phyloP scores from a whole-genome alignment of 1,284 basidiomycete genomes.

The Phylloporus sp. region DNA sequence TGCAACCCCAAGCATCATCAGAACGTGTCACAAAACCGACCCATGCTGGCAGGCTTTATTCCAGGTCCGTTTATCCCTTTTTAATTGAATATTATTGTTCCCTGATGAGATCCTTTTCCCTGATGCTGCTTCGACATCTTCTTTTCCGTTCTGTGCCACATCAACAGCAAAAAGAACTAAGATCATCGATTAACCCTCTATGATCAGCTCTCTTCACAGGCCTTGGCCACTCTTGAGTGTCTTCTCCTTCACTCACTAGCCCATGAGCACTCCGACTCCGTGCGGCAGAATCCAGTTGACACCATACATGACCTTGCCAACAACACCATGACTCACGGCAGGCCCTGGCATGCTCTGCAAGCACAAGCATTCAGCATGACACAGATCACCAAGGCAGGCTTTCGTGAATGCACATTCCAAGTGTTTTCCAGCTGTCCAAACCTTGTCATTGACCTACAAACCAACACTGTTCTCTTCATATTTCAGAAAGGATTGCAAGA shows the following conservation, averaged over 20 bases:
- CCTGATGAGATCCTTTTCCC: slow-evolving; percentile 84
- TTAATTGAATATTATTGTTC: too few relatives aligned
- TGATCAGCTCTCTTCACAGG: slow-evolving; percentile 70
- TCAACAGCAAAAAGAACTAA: slow-evolving; percentile 39
- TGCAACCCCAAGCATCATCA: too few relatives aligned
- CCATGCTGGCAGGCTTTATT: too few relatives aligned
- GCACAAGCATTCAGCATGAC: too few relatives aligned
- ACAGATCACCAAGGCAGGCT: too few relatives aligned
- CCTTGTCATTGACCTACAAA: slow-evolving; percentile 72
- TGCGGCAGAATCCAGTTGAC: slow-evolving; percentile 73
- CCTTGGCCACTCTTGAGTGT: slow-evolving; percentile 68
- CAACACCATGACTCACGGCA: slow-evolving; percentile 67
- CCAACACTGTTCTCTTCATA: slow-evolving; percentile 63
- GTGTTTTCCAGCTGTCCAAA: slow-evolving; percentile 73
- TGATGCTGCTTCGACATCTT: slow-evolving; percentile 75
- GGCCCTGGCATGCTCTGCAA: too few relatives aligned
- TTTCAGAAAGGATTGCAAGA: too few relatives aligned
- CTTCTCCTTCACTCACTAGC: slow-evolving; percentile 72
- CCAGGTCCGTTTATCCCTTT: too few relatives aligned
- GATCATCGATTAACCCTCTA: slow-evolving; percentile 67
- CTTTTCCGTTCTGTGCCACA: slow-evolving; percentile 60
- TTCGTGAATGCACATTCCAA: too few relatives aligned
- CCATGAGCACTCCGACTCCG: slow-evolving; percentile 48
- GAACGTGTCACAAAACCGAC: too few relatives aligned
- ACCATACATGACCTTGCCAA: slow-evolving; percentile 75